Evolutionary conservation across 176 grass and related monocot genomes (phyloP), one percentile per base, ranked within the genome.

Genomic region (Bromus sterilis): DNA sequence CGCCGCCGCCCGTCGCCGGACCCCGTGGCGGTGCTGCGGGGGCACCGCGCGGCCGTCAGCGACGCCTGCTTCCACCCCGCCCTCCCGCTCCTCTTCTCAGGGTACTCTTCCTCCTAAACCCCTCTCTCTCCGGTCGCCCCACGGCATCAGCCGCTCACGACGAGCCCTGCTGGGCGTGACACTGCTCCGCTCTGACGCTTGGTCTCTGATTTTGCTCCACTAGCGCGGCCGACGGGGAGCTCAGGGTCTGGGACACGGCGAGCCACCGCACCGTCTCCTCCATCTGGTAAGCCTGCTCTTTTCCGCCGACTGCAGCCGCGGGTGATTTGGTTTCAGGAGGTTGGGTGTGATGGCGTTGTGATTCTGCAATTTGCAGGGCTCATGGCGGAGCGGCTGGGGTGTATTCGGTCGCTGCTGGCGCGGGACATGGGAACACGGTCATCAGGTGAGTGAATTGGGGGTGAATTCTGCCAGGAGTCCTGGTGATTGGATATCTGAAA

Each of bases 201-300:
- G 15, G 6, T 56, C 40, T 40, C 18, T 67, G 65, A 5, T 78
- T 44, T 21, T 39, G 16, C 20, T 85, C 2, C 1, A 72, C 28
- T 75, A 95, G 95, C 28, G 88, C 90, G 34, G 86, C 95, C 6
- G 95, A 98, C 44, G 95, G 95, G 1, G 95, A 98, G 82, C 88
- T 98, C 73, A 80, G 92, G 56, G 78, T 92, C 25, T 98, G 95
- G 95, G 88, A 94, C 31, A 93, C 92, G 13, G 66, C 79, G 32
- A 93, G 85, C 71, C 88, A 88, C 86, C 90, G 95, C 48, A 94
- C 90, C 7, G 57, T 91, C 39, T 93, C 90, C 76, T 94, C 92
- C 7, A 79, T 81, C 39, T 93, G 92, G 95, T 93, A 83, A 77
- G 72, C 12, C 8, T 39, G 2, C 26, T 15, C 42, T 11, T 14